Percentiles rank a stretch among this genome's conserved stretches.
phyloP scores from a whole-genome alignment of 495 filamentous ascomycete species.

The Podospora didyma region DNA sequence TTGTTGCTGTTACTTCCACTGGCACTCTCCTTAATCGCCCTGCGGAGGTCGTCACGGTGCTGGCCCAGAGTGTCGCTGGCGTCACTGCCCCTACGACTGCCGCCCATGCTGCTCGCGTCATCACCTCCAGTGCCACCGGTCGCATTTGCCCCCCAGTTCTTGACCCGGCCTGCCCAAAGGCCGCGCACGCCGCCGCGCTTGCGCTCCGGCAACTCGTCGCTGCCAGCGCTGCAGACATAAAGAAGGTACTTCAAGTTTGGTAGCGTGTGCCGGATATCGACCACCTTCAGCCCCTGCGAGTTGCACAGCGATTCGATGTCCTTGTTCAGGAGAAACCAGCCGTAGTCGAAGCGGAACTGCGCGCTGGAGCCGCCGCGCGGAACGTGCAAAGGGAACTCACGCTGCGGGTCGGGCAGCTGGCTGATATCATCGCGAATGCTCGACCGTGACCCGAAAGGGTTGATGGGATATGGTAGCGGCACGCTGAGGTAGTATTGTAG shows the following conservation, averaged over 20 bases:
- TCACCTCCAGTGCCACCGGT: slow-evolving; percentile 20
- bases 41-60: slow-evolving; percentile 37
- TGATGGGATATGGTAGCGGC: slow-evolving; percentile 77
- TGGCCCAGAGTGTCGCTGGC: slow-evolving; percentile 33
- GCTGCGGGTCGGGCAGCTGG: slow-evolving; percentile 55
- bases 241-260: slow-evolving; percentile 93
- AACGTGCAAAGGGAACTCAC: slow-evolving; percentile 76
- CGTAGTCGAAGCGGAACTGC: slow-evolving; percentile 89
- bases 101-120: slow-evolving; percentile 33
- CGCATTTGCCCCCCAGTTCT: slow-evolving; percentile 11
- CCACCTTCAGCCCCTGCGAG: slow-evolving; percentile 65
- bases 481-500: slow-evolving; percentile 80
- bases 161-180: slow-evolving; percentile 45
- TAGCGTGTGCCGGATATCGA: slow-evolving; percentile 86
- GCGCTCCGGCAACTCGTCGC: slow-evolving; percentile 69
- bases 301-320: slow-evolving; percentile 82
- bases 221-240: slow-evolving; percentile 76
- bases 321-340: slow-evolving; percentile 89
- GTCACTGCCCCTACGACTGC: slow-evolving; percentile 47
- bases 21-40: slow-evolving; percentile 15
- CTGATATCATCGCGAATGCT: slow-evolving; percentile 79
- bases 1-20: slow-evolving; percentile 1
- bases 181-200: slow-evolving; percentile 75
- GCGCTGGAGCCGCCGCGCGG: slow-evolving; percentile 60
- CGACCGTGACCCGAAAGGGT: slow-evolving; percentile 65